Percentiles rank a stretch among this genome's conserved stretches.
These are phyloP conservation scores for Hymenoscyphus repandus DNA, from an alignment of 2,329 filamentous ascomycete species.

Conservation along the genomic window DNA sequence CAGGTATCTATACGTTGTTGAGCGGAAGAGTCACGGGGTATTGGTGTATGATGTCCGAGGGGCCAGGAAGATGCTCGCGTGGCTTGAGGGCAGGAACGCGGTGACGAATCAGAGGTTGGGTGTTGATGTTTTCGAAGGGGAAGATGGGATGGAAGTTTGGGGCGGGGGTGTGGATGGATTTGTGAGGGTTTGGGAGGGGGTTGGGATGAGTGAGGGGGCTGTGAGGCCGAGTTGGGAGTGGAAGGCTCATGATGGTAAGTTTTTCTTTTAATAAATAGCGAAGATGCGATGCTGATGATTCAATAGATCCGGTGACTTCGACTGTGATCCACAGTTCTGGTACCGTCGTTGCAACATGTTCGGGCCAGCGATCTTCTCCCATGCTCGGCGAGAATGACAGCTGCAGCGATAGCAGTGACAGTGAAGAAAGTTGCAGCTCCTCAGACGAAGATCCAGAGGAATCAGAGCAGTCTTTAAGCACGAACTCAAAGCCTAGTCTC, in stretches of 20 bases:
- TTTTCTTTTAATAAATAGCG: neutral
- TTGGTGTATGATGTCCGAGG: conserved; percentile 60
- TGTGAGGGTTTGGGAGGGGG: conserved; percentile 54
- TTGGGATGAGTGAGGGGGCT: conserved; percentile 43
- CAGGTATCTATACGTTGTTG: conserved; percentile 56
- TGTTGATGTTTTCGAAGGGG: conserved; percentile 48
- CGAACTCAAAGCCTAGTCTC: neutral
- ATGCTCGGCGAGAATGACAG: neutral
- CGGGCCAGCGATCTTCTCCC: conserved; percentile 25
- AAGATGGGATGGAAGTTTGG: conserved; percentile 55
- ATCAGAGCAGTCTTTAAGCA: neutral
- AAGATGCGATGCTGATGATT: conserved; percentile 2
- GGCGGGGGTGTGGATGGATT: conserved; percentile 49
- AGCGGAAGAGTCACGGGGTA: conserved; percentile 50
- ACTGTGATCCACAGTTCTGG: conserved; percentile 30
- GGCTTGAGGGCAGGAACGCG: conserved; percentile 45
- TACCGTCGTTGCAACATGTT: conserved; percentile 31
- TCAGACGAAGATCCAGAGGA: conserved; percentile 3
- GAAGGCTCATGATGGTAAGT: conserved; percentile 30
- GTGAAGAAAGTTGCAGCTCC: conserved; percentile 11
- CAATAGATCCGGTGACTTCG: conserved; percentile 26
- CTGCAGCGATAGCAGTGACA: conserved; percentile 8
- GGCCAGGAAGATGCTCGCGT: conserved; percentile 50
- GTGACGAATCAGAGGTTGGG: conserved; percentile 50
- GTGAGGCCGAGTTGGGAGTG: conserved; percentile 28